Evolutionary conservation across 257 asterid genomes (phyloP).

Genomic region (Solanum tacnaense): DNA sequence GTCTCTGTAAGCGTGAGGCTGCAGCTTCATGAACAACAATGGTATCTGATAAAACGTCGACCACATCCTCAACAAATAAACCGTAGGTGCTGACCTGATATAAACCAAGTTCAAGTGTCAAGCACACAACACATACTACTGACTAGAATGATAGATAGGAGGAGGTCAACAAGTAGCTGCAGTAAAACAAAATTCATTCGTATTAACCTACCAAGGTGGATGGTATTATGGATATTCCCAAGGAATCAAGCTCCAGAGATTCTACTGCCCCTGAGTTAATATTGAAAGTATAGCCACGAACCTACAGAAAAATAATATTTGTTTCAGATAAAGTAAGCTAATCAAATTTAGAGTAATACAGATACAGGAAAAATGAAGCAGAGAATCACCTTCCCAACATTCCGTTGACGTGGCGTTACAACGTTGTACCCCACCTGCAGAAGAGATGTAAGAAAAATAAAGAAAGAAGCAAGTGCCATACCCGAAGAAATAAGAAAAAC

Average conservation of each 20-base stretch:
- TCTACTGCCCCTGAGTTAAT: constrained; percentile 49
- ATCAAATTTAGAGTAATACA: neutral
- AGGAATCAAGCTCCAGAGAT: constrained; percentile 61
- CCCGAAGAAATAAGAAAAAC: neutral
- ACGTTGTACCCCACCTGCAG: constrained; percentile 61
- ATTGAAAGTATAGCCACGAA: constrained; percentile 58
- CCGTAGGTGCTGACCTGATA: constrained; percentile 61
- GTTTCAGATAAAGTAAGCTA: neutral
- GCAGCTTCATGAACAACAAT: constrained; percentile 55
- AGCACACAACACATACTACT: neutral
- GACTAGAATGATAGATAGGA: neutral
- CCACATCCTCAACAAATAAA: constrained; percentile 48
- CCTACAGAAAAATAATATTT: constrained; percentile 18
- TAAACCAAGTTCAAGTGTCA: neutral
- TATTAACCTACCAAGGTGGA: constrained; percentile 51
- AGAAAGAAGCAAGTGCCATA: neutral
- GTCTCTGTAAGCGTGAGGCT: constrained; percentile 44
- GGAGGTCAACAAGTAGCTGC: neutral
- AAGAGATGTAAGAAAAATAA: constrained; percentile 3
- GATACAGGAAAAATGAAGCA: neutral
- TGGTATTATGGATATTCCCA: constrained; percentile 60
- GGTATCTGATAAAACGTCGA: constrained; percentile 39
- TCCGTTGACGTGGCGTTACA: constrained; percentile 31
- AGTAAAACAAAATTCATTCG: neutral
- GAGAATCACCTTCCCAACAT: constrained; percentile 44